Conservation (phyloP, 73 alveolate genomes). For the Blepharisma japonicum region DNA sequence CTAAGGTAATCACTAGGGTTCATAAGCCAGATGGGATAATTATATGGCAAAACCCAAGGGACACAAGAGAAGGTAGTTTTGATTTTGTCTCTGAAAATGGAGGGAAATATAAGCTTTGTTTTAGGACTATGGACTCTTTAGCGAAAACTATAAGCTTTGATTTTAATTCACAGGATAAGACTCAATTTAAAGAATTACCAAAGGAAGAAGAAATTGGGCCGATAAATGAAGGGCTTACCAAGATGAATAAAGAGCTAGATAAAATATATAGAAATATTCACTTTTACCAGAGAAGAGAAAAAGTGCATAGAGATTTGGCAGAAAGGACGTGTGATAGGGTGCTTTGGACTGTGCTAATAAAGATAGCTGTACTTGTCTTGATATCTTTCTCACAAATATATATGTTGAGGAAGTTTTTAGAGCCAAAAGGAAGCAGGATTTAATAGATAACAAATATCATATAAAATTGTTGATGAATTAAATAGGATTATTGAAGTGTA, state of each 20-base stretch:
- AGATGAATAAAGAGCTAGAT: background rate
- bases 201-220: constrained; percentile 1
- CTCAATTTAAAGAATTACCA: background rate
- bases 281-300: constrained; percentile 19
- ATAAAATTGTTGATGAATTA: no score
- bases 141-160: background rate
- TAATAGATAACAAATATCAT: no score
- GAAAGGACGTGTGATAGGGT: constrained; percentile 14
- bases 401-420: background rate
- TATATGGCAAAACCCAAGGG: background rate
- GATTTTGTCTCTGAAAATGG: background rate
- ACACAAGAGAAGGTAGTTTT: background rate
- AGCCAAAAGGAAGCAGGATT: background rate
- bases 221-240: background rate
- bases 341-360: background rate
- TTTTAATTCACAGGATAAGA: background rate
- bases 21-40: background rate
- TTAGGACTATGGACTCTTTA: background rate
- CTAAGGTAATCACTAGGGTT: background rate
- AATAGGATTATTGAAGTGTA: no score
- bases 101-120: background rate
- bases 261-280: background rate
- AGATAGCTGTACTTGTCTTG: background rate
- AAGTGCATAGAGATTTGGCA: constrained; percentile 23
- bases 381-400: background rate